A percentile compares a stretch with the other conserved stretches of the same genome.
These are phyloP conservation scores for Kuraishia floccosa DNA, from an alignment of 805 yeast genomes.

Conservation along the genomic window DNA sequence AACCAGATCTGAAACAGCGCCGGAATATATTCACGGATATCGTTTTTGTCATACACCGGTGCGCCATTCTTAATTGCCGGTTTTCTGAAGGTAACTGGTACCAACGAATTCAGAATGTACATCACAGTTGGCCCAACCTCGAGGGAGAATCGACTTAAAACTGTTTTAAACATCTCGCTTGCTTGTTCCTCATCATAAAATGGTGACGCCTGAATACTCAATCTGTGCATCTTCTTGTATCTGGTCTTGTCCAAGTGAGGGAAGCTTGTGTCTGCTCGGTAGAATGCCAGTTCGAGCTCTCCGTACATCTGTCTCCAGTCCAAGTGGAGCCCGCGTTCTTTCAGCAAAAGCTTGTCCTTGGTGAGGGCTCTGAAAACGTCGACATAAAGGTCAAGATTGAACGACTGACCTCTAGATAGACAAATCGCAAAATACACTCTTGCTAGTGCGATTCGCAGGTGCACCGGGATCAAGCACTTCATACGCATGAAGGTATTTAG, in stretches of 20 bases:
- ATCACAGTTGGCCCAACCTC: conserved; percentile 40
- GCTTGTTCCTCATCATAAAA: conserved; percentile 41
- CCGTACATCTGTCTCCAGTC: conserved; percentile 39
- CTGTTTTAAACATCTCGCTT: conserved; percentile 35
- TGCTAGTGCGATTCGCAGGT: conserved; percentile 48
- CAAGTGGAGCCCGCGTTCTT: conserved; percentile 26
- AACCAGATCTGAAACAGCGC: conserved; percentile 68
- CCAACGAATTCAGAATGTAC: conserved; percentile 37
- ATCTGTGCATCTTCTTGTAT: conserved; percentile 32
- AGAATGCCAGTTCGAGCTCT: conserved; percentile 20
- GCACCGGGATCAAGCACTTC: conserved; percentile 71
- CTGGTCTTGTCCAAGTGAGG: conserved; percentile 33
- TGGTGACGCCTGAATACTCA: conserved; percentile 39
- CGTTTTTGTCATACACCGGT: conserved; percentile 10
- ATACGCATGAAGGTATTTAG: conserved; percentile 65
- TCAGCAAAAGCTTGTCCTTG: conserved; percentile 29
- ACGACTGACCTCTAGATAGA: conserved; percentile 59
- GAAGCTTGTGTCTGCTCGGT: too few relatives aligned
- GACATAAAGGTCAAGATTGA: conserved; percentile 48
- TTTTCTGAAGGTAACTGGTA: conserved; percentile 33
- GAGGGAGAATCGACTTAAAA: conserved; percentile 41
- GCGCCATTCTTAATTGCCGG: conserved; percentile 10
- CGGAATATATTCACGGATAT: conserved; percentile 41
- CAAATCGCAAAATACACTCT: conserved; percentile 63
- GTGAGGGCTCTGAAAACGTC: conserved; percentile 50